Percentiles rank a stretch among this genome's conserved stretches.
These are phyloP conservation scores for Cystobasidium onofrii DNA, from an alignment of 768 basidiomycete species.

Conservation along the genomic window DNA sequence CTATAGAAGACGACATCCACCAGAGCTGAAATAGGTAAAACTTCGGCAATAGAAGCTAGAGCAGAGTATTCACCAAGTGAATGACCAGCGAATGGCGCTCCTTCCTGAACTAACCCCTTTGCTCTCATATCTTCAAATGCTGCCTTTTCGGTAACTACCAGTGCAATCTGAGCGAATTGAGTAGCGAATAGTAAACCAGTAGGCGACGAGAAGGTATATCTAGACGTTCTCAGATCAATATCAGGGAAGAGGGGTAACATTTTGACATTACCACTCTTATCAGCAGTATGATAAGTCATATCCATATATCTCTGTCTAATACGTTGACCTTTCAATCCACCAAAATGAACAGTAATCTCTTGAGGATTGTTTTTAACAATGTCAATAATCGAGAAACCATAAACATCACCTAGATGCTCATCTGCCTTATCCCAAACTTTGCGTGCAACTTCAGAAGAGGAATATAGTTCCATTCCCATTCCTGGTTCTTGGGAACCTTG, in stretches of 20 bases:
- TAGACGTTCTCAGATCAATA: conserved; percentile 85
- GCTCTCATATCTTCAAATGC: conserved; percentile 97
- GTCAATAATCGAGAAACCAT: conserved; percentile 97
- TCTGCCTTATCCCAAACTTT: conserved; percentile 97
- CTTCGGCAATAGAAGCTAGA: conserved; percentile 92
- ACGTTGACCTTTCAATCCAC: conserved; percentile 96
- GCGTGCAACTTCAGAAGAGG: conserved; percentile 79
- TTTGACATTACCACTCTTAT: conserved; percentile 90
- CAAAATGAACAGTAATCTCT: conserved; percentile 96
- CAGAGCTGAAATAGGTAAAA: conserved; percentile 84
- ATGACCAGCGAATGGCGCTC: conserved; percentile 93
- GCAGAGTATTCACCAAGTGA: conserved; percentile 98
- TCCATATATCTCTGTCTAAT: conserved; percentile 99
- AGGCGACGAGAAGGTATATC: conserved; percentile 97
- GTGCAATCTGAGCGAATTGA: conserved; percentile 95
- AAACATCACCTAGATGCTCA: conserved; percentile 80
- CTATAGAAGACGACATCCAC: conserved; percentile 99
- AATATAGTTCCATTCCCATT: conserved; percentile 99
- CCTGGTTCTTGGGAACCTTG: conserved; percentile 96
- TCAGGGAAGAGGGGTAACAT: conserved; percentile 92
- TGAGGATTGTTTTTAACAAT: conserved; percentile 81
- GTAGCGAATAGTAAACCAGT: conserved; percentile 92
- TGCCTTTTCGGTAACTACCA: conserved; percentile 96
- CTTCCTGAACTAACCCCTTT: conserved; percentile 86
- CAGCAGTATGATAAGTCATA: conserved; percentile 89